Base-by-base conservation (phyloP, 75 land plant species). In the Picea glauca region DNA sequence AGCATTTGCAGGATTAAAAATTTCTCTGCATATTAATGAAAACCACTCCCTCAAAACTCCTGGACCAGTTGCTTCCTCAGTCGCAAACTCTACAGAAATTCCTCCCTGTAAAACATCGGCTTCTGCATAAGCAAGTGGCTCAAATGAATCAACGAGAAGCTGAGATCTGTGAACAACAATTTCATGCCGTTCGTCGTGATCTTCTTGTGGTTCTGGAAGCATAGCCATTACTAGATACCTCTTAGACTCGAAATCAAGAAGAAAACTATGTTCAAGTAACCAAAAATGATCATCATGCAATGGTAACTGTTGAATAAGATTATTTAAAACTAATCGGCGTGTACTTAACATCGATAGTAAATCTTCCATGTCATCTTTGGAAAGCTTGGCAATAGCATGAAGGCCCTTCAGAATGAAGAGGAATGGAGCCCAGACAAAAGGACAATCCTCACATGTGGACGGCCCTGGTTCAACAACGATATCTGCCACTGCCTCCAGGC, bases 1-100 rank as follows among this genome's bases (percentile, higher is more conserved):
- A 11, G 90, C 90, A 82, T 88, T 90, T 64, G 92, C 87, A 59
- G 93, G 91, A 82, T 90, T 91, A 68, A 94, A 94, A 11, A 96
- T 81, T 77, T 84, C 97, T 77, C 92, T 79, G 81, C 97, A 96
- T 12, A 96, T 85, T 88, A 92, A 83, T 35, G 81, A 90, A 78
- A 96, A 96, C 97, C 97, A 96, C 84, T 96, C 99, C 58, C 97
- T 58, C 70, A 94, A 65, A 32, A 96, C 99, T 62, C 99, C 99
- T 75, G 94, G 95, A 13, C 99, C 99, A 40, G 94, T 94, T 5
- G 99, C 99, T 80, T 96, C 97, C 86, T 96, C 99, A 63, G 93
- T 86, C 74, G 88, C 88, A 86, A 96, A 96, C 79, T 92, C 95
- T 84, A 96, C 86, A 50, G 89, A 94, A 74, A 96, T 75, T 12